Evolutionary conservation across 768 basidiomycete species (phyloP).

Genomic region (Boletus tomentosulus): DNA sequence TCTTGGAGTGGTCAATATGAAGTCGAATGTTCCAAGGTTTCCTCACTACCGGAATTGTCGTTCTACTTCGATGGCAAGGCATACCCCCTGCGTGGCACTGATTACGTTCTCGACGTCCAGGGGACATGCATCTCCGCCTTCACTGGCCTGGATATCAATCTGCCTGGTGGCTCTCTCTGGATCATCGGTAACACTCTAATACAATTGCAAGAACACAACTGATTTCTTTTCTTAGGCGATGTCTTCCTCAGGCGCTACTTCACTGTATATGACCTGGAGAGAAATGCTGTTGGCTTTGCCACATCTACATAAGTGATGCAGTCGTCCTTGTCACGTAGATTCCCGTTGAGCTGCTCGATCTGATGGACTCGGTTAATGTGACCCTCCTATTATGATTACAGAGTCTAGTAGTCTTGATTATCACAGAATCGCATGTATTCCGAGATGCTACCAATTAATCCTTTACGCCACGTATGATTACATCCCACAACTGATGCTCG

Average conservation of each 20-base stretch:
- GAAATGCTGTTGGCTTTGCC: slow-evolving; percentile 84
- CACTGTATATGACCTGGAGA: slow-evolving; percentile 83
- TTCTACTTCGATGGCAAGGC: slow-evolving; percentile 80
- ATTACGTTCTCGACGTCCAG: slow-evolving; percentile 88
- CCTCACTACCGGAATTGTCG: slow-evolving; percentile 76
- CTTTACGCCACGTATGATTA: background rate
- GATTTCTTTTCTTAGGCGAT: slow-evolving; percentile 48
- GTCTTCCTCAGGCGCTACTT: slow-evolving; percentile 89
- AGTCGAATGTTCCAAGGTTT: slow-evolving; percentile 82
- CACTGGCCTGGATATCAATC: slow-evolving; percentile 84
- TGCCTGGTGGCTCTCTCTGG: slow-evolving; percentile 80
- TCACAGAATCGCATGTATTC: background rate
- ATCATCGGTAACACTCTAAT: slow-evolving; percentile 62
- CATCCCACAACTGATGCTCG: background rate
- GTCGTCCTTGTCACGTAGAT: background rate
- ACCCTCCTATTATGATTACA: slow-evolving; percentile 1
- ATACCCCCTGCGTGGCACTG: slow-evolving; percentile 74
- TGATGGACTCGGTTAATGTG: background rate
- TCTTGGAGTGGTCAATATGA: slow-evolving; percentile 96
- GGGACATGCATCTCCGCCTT: slow-evolving; percentile 95
- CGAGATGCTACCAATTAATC: background rate
- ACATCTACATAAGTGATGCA: slow-evolving; percentile 27
- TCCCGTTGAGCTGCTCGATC: slow-evolving; percentile 11
- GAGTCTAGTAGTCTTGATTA: background rate
- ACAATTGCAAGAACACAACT: slow-evolving; percentile 1